Evolutionary conservation across 169 alveolate species (phyloP).

Genomic region (Cystoisospora suis): DNA sequence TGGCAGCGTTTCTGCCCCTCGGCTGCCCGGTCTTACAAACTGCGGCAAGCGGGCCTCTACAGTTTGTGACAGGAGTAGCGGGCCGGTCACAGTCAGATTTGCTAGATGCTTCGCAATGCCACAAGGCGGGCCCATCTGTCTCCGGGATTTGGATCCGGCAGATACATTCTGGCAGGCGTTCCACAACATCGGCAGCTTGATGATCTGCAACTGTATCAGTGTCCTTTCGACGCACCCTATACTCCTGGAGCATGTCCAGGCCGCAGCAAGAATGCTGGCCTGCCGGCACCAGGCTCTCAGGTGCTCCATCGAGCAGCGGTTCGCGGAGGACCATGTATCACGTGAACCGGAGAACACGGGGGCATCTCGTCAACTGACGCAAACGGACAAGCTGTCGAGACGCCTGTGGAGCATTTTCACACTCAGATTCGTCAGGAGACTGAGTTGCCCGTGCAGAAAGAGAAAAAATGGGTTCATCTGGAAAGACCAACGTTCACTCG

Average conservation of each 20-base stretch:
- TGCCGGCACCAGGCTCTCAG: conserved; percentile 70
- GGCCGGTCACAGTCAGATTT: too few relatives aligned
- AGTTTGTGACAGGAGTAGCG: too few relatives aligned
- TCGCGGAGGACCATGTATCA: conserved; percentile 4
- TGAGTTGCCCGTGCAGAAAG: conserved; percentile 16
- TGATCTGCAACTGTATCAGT: conserved; percentile 69
- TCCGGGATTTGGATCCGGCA: conserved; percentile 44
- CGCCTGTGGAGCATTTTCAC: conserved; percentile 13
- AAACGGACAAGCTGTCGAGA: background rate
- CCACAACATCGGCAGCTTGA: conserved; percentile 64
- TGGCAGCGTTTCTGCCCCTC: too few relatives aligned
- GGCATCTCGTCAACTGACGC: background rate
- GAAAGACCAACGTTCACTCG: background rate
- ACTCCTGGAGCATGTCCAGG: conserved; percentile 61
- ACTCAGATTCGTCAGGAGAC: conserved; percentile 37
- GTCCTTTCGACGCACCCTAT: conserved; percentile 71
- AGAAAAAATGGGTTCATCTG: background rate
- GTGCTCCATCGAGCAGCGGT: conserved; percentile 29
- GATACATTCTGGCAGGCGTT: conserved; percentile 58
- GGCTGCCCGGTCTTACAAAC: too few relatives aligned
- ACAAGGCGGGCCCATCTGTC: background rate
- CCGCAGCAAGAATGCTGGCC: conserved; percentile 68
- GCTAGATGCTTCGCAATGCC: background rate
- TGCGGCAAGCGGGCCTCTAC: too few relatives aligned
- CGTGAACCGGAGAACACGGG: conserved; percentile 18